phyloP scores from a whole-genome alignment of 345 rosid species.

The Bruguiera sexangula region DNA sequence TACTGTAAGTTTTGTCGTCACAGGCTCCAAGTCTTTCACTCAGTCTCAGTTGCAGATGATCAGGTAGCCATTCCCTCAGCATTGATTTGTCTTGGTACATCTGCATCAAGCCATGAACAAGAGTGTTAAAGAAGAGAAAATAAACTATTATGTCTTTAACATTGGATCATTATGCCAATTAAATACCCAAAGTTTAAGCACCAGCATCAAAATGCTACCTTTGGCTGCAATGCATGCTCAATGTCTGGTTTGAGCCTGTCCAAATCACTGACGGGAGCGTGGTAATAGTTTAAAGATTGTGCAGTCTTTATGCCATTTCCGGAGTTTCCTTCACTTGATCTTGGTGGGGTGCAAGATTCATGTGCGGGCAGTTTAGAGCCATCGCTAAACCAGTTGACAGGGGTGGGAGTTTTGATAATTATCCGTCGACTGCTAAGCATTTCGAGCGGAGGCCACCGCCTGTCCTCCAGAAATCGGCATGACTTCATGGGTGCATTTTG shows the following conservation, averaged over 20 bases:
- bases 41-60: slow-evolving; percentile 42
- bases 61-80: slow-evolving; percentile 32
- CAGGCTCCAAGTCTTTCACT: slow-evolving; percentile 31
- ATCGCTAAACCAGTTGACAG: not conserved
- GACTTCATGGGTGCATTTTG: slow-evolving; percentile 30
- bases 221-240: too few species aligned
- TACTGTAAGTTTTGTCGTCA: too few species aligned
- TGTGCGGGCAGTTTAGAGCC: slow-evolving; percentile 12
- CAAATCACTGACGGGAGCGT: too few species aligned
- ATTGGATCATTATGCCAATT: too few species aligned
- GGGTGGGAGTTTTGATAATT: slow-evolving; percentile 6
- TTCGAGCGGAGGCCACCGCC: slow-evolving; percentile 41
- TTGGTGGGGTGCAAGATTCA: slow-evolving; percentile 3
- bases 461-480: slow-evolving; percentile 35
- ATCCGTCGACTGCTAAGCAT: slow-evolving; percentile 29
- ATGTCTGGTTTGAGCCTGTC: too few species aligned
- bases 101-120: slow-evolving; percentile 16
- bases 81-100: slow-evolving; percentile 20
- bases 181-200: too few species aligned
- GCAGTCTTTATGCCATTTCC: not conserved
- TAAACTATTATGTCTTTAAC: not conserved
- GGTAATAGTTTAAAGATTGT: not conserved
- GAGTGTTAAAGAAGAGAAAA: not conserved
- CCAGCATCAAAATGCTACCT: too few species aligned
- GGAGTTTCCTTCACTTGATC: slow-evolving; percentile 8